Conservation (phyloP, 1,139 yeast genomes). For the Meyerozyma smithsonii region DNA sequence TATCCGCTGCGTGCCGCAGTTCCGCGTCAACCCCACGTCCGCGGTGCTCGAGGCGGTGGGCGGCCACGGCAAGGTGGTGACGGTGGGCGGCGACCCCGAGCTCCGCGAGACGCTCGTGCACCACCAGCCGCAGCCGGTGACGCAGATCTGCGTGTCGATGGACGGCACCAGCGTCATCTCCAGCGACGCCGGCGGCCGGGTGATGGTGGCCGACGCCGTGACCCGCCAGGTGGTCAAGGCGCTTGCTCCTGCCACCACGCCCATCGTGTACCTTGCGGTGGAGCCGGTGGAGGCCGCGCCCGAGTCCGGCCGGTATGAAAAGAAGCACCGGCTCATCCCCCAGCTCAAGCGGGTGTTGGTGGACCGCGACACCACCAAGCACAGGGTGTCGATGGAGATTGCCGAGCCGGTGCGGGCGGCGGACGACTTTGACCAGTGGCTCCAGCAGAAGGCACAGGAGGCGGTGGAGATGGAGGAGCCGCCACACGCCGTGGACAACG, state of each 20-base stretch:
- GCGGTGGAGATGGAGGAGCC: conserved; percentile 26
- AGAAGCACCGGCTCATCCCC: conserved; percentile 44
- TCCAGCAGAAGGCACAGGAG: conserved; percentile 44
- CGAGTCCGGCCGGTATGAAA: conserved; percentile 17
- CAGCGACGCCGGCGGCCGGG: conserved; percentile 70
- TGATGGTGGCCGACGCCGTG: conserved; percentile 65
- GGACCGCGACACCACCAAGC: conserved; percentile 40
- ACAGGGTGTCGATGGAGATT: conserved; percentile 48
- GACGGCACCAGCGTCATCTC: conserved; percentile 74
- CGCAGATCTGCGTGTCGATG: conserved; percentile 55
- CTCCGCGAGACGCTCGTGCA: conserved; percentile 53
- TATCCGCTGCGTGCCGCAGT: conserved; percentile 56
- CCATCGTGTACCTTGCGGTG: conserved; percentile 26
- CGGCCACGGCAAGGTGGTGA: conserved; percentile 50
- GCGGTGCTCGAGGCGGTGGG: conserved; percentile 51
- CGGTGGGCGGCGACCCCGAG: conserved; percentile 48
- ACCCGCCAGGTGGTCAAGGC: conserved; percentile 73
- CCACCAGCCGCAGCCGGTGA: conserved; percentile 39
- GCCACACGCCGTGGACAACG: conserved; percentile 13
- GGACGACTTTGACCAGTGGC: conserved; percentile 33
- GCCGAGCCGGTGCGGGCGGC: conserved; percentile 14
- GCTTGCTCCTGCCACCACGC: conserved; percentile 49
- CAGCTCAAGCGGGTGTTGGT: conserved; percentile 56
- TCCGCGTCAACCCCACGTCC: conserved; percentile 38
- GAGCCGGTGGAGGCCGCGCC: conserved; percentile 8